Base-by-base conservation (phyloP, 2,329 filamentous ascomycete species). In the Coniosporium tulheliwenetii region DNA sequence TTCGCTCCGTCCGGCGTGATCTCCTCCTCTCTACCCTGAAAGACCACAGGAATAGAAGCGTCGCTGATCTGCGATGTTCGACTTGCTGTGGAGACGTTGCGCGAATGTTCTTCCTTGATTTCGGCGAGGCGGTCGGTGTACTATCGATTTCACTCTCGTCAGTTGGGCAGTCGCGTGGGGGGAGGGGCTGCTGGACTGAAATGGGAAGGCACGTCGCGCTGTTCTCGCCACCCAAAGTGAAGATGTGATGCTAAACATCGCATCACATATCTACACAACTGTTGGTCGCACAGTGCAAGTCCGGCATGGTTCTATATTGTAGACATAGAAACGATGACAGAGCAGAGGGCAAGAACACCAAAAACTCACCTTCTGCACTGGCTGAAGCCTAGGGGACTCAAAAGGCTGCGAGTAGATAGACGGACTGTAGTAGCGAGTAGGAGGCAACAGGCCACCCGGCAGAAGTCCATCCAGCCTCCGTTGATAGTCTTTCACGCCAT, bases 331-430 rank as follows among this genome's bases (percentile, higher is more conserved):
- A n/a, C 9, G 3, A 10, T n/a, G 12, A 19, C 10, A 15, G 4
- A 10, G 13, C 10, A 13, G 10, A 3, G 13, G 10, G 13, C 36
- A 37, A n/a, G 15, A 37, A 29, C 4, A 19, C 10, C 19, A 10
- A 37, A 5, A 29, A 37, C 36, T 26, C 15, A 37, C 36, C 12
- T 37, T 26, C 19, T 10, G 10, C 10, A 19, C 10, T 14, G 36
- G 19, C 10, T 12, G 36, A 12, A 15, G 10, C 10, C 5, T 15
- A 15, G 36, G 36, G 3, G 10, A 10, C 10, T 37, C 36, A 37
- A n/a, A 37, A 29, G 13, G 15, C 7, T 37, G 5, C 12, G 40
- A 39, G 31, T 42, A 42, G 32, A 42, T 42, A 8, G 40, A 39
- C n/a, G 40, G 40, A 13, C 35, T 38, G 36, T 41, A 41, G 13